A percentile compares a stretch with the other conserved stretches of the same genome.
Conservation (phyloP, 164 flowering plant genomes). For the Stephania yunnanensis region DNA sequence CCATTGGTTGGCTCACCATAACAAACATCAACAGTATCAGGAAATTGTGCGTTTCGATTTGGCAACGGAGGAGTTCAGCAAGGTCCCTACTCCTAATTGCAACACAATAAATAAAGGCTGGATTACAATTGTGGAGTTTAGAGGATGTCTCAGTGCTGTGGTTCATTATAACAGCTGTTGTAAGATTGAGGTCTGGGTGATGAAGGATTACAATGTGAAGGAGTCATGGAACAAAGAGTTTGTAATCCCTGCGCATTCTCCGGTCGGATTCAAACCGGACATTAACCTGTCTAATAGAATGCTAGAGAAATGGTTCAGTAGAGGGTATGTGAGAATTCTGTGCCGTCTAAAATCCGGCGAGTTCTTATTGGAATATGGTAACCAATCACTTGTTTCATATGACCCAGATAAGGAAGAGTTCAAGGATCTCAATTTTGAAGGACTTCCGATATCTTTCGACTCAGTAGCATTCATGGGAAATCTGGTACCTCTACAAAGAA, state of each 20-base stretch:
- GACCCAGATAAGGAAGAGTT: neutral
- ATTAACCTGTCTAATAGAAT: constrained; percentile 6
- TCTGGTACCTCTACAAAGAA: neutral
- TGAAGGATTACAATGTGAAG: constrained; percentile 30
- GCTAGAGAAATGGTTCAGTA: constrained; percentile 7
- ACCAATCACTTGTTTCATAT: neutral
- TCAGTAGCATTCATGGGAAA: neutral
- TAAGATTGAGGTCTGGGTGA: constrained; percentile 32
- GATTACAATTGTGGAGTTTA: constrained; percentile 15
- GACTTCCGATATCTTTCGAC: neutral
- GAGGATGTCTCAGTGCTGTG: constrained; percentile 25
- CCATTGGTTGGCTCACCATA: constrained; percentile 24
- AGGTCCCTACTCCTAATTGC: neutral
- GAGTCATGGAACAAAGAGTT: constrained; percentile 32
- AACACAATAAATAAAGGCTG: constrained; percentile 6
- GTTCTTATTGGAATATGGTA: neutral
- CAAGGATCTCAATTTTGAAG: neutral
- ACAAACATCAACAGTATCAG: neutral
- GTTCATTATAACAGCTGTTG: constrained; percentile 12
- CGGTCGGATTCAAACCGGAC: constrained; percentile 18
- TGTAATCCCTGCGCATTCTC: constrained; percentile 24
- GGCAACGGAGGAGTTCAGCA: constrained; percentile 12
- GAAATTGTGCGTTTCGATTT: constrained; percentile 25
- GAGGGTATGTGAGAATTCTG: constrained; percentile 12
- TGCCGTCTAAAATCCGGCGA: neutral